A percentile compares a stretch with the other conserved stretches of the same genome.
These are phyloP conservation scores for Nelumbo lutea DNA, from an alignment of 164 flowering plant genomes.

Conservation along the genomic window DNA sequence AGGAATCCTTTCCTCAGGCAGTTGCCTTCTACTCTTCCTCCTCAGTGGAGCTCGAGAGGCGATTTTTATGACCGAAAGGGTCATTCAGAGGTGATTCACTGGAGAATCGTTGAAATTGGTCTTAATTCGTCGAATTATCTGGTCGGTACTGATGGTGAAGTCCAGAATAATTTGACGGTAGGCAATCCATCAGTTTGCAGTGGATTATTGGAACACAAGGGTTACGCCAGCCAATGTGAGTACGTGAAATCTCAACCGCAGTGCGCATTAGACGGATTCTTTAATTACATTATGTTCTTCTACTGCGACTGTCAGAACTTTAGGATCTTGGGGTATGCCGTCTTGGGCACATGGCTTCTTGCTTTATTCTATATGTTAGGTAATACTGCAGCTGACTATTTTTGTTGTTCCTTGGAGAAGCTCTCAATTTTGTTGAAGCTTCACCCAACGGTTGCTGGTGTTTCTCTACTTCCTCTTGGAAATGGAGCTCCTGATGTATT, in stretches of 20 bases:
- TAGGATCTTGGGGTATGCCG: no score
- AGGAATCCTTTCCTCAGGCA: slow-evolving; percentile 27
- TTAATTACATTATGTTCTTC: no score
- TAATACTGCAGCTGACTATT: no score
- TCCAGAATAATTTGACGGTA: slow-evolving; percentile 18
- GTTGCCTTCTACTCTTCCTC: slow-evolving; percentile 8
- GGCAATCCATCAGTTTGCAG: slow-evolving; percentile 31
- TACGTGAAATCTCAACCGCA: slow-evolving; percentile 58
- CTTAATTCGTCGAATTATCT: slow-evolving; percentile 19
- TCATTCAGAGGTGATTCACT: slow-evolving; percentile 18
- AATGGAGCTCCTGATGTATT: no score
- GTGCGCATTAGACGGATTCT: no score
- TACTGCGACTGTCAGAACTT: no score
- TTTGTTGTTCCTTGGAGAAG: slow-evolving; percentile 62
- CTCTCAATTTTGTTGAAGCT: slow-evolving; percentile 63
- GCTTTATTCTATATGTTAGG: no score
- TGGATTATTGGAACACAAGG: slow-evolving; percentile 52
- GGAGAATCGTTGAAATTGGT: slow-evolving; percentile 34
- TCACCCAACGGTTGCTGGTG: slow-evolving; percentile 93
- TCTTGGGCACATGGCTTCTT: no score
- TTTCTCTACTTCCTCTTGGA: slow-evolving; percentile 37
- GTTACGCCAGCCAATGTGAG: slow-evolving; percentile 52
- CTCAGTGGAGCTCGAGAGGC: slow-evolving; percentile 14
- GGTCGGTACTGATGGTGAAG: slow-evolving; percentile 7
- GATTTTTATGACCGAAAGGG: slow-evolving; percentile 10